phyloP scores from a whole-genome alignment of 768 basidiomycete genomes.

The Albatrellus ellisii region DNA sequence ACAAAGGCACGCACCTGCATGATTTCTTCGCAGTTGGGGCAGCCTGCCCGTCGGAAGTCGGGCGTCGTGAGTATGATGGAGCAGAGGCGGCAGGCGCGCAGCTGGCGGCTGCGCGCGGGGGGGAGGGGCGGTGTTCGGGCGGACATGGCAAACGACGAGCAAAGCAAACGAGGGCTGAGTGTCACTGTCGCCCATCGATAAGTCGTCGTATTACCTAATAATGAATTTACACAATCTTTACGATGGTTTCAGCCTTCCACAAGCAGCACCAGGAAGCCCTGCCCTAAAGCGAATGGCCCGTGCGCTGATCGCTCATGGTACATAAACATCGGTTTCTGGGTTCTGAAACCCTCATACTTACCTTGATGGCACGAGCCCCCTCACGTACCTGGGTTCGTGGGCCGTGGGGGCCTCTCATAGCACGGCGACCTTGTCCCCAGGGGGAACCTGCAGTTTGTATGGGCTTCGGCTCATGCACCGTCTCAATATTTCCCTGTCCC shows the following conservation, averaged over 20 bases:
- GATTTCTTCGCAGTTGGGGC: slow-evolving; percentile 95
- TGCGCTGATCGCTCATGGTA: no score
- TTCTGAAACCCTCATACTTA: no score
- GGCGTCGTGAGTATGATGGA: slow-evolving; percentile 75
- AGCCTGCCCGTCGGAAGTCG: slow-evolving; percentile 80
- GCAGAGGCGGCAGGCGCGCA: slow-evolving; percentile 89
- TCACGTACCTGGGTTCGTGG: slow-evolving; percentile 1
- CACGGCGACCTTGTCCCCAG: slow-evolving; percentile 18
- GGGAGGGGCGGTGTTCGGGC: slow-evolving; percentile 33
- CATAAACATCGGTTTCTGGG: no score
- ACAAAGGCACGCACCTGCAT: slow-evolving; percentile 51
- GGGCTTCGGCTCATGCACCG: slow-evolving; percentile 65
- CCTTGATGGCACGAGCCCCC: slow-evolving; percentile 1
- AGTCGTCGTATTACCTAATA: no score
- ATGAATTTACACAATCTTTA: no score
- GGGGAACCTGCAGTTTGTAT: slow-evolving; percentile 19
- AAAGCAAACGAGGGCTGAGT: no score
- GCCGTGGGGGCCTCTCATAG: slow-evolving; percentile 10
- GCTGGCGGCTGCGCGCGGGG: slow-evolving; percentile 53
- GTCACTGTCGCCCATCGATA: no score
- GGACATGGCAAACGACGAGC: no score
- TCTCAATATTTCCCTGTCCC: slow-evolving; percentile 72
- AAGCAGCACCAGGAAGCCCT: no score
- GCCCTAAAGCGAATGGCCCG: no score
- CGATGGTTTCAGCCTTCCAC: no score